Evolutionary conservation across 805 yeast genomes (phyloP).

Genomic region (Candida rishiriensis): DNA sequence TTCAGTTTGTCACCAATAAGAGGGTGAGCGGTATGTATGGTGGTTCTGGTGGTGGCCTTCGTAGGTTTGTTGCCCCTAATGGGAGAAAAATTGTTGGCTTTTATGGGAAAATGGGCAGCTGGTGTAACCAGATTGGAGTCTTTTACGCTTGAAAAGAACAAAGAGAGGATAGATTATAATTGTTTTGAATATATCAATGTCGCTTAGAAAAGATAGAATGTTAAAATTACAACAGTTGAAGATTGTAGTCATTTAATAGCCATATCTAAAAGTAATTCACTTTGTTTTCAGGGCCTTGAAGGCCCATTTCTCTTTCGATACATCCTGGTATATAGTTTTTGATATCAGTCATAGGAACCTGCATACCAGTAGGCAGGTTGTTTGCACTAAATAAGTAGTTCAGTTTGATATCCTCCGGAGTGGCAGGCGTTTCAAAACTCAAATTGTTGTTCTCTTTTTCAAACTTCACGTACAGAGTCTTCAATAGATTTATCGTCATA

Average conservation of each 20-base stretch:
- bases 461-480: constrained; percentile 19
- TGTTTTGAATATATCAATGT: neutral
- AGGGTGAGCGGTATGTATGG: constrained; percentile 59
- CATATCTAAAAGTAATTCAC: constrained; percentile 5
- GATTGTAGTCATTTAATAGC: too few species aligned
- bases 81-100: constrained; percentile 64
- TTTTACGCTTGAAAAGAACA: constrained; percentile 38
- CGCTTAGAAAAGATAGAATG: too few species aligned
- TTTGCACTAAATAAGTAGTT: constrained; percentile 16
- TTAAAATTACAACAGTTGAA: too few species aligned
- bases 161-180: neutral
- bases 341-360: constrained; percentile 20
- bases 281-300: neutral
- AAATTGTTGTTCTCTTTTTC: constrained; percentile 20
- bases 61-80: constrained; percentile 58
- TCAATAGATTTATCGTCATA: constrained; percentile 14
- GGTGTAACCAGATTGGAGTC: constrained; percentile 76
- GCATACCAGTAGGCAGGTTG: constrained; percentile 23
- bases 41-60: constrained; percentile 58
- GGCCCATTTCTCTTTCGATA: constrained; percentile 1
- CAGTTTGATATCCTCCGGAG: constrained; percentile 11
- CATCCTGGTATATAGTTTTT: constrained; percentile 16
- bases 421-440: constrained; percentile 14
- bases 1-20: constrained; percentile 67
- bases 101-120: constrained; percentile 60